Percentiles rank a stretch among this genome's conserved stretches.
Evolutionary conservation across 257 asterid genomes (phyloP).

Genomic region (Verbascum thapsus): DNA sequence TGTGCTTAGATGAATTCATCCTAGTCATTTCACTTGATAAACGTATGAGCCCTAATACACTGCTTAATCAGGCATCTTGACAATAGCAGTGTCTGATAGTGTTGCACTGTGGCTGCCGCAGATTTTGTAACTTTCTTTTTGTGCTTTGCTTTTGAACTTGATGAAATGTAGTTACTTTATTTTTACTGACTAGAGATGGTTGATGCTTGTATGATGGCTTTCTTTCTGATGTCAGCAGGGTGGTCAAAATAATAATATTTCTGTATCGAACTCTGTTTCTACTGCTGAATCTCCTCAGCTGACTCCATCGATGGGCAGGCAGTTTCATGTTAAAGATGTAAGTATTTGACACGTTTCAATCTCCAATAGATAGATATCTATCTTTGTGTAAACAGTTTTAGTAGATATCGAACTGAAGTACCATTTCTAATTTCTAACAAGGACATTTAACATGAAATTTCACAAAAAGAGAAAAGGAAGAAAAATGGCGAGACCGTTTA

Average conservation of each 20-base stretch:
- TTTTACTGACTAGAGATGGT: slow-evolving; percentile 22
- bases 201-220: slow-evolving; percentile 30
- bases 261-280: slow-evolving; percentile 42
- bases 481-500: background rate
- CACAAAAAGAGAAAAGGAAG: background rate
- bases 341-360: slow-evolving; percentile 33
- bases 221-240: slow-evolving; percentile 59
- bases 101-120: background rate
- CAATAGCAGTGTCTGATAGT: slow-evolving; percentile 12
- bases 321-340: slow-evolving; percentile 52
- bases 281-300: slow-evolving; percentile 46
- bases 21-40: slow-evolving; percentile 5
- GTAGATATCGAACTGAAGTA: slow-evolving; percentile 1
- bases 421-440: no score
- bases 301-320: slow-evolving; percentile 43
- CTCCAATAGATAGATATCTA: background rate
- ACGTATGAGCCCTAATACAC: slow-evolving; percentile 7
- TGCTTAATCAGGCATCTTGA: slow-evolving; percentile 15
- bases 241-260: slow-evolving; percentile 49
- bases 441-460: background rate
- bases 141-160: slow-evolving; percentile 20
- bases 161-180: slow-evolving; percentile 14
- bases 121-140: no score
- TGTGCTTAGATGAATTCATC: slow-evolving; percentile 8
- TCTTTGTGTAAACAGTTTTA: no score